Evolutionary conservation across 257 asterid species (phyloP).

Genomic region (Scutellaria minor): DNA sequence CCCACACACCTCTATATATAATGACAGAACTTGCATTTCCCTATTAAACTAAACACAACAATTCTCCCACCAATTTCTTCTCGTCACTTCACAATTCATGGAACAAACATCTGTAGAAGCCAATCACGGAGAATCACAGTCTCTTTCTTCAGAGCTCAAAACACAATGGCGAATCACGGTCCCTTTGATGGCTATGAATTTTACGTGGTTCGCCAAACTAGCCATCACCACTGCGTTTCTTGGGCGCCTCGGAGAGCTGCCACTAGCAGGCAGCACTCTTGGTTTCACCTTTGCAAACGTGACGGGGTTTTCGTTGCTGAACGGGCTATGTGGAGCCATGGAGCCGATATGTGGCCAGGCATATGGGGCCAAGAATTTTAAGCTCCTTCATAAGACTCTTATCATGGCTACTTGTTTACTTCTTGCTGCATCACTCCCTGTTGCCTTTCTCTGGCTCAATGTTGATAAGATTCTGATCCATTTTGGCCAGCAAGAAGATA

Average conservation of each 20-base stretch:
- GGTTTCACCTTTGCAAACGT: conserved; percentile 82
- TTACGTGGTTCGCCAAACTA: conserved; percentile 80
- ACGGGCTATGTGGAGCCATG: conserved; percentile 79
- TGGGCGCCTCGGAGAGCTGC: conserved; percentile 74
- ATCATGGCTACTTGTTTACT: conserved; percentile 59
- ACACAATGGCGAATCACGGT: conserved; percentile 56
- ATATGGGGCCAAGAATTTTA: conserved; percentile 74
- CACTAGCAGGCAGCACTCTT: conserved; percentile 74
- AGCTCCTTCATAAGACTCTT: conserved; percentile 81
- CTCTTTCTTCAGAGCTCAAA: conserved; percentile 57
- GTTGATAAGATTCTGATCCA: conserved; percentile 67
- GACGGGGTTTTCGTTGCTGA: conserved; percentile 76
- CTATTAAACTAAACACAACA: conserved; percentile 1
- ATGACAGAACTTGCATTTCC: conserved; percentile 27
- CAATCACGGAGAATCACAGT: conserved; percentile 12
- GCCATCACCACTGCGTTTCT: conserved; percentile 85
- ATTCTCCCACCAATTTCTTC: conserved; percentile 27
- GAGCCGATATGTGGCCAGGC: conserved; percentile 98
- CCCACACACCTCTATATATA: conserved; percentile 37
- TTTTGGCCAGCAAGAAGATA: conserved; percentile 70
- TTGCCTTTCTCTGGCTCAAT: conserved; percentile 75
- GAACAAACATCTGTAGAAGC: conserved; percentile 13
- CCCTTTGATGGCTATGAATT: conserved; percentile 68
- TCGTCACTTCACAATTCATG: conserved; percentile 25
- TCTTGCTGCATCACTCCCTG: conserved; percentile 51